Base-by-base conservation (phyloP, 2,329 filamentous ascomycete species). In the Claviceps capensis region DNA sequence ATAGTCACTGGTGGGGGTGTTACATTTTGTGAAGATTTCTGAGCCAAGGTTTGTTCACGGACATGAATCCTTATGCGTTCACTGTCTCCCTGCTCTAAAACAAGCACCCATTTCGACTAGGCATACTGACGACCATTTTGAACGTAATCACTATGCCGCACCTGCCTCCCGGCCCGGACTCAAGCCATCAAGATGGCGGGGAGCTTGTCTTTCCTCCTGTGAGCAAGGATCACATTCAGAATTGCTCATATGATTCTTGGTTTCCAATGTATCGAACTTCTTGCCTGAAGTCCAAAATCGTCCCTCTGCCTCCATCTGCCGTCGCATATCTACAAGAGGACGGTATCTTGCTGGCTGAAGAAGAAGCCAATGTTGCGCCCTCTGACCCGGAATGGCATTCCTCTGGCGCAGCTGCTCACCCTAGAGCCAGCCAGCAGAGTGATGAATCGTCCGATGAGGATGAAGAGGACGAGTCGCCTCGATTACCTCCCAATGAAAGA, bases 201-300 rank as follows among this genome's bases (percentile, higher is more conserved):
- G 59, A 63, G 30, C 48, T 88, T 17, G 80, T 79, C 19, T 97
- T 98, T 63, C 86, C 89, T 19, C 88, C 88, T 1, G 79, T 95
- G 53, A 88, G 83, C 36, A 86, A 83, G 63, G 80, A 85, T 47
- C 91, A 98, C 63, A 94, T 98, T 55, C 73, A 95, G 51, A 86
- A 96, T 68, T 98, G 91, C 70, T 94, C 93, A 43, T 96, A 94
- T 67, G 86, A 95, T 65, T 80, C 77, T 54, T 98, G 93, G 93
- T 88, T 95, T 62, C 81, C 86, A 47, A 83, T 79, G 76, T 95
- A 94, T 65, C 84, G 87, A 54, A 73, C 80, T 7, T 77, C 87
- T 47, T 89, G 88, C 37, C 86, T 95, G 44, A 93, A 91, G 71
- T 89, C 91, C 2, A 81, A 86, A 34, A 82, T 95, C 42, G 84